Base-by-base conservation (phyloP, 805 yeast genomes). In the Deakozyma indianensis region DNA sequence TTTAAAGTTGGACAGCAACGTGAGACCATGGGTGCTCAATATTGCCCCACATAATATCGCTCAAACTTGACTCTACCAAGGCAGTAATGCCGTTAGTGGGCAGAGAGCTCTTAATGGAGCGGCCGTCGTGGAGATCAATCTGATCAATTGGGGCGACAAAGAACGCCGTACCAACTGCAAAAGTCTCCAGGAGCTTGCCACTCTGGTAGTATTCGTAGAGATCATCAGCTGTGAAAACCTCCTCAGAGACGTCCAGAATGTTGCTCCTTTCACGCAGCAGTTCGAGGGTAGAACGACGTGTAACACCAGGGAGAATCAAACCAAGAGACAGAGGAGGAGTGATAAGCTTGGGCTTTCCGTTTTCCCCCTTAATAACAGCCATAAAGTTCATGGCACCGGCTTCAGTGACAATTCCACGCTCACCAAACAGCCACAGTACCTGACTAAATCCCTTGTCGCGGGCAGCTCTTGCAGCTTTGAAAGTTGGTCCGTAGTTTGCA, bases 341-440 rank as follows among this genome's bases (percentile, higher is more conserved):
- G 25, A 62, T 70, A 51, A 71, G 60, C 54, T 73, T 75, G 48
- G 67, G 68, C 51, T 63, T 64, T 38, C 74, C 74, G 7, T 35
- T 42, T 16, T 50, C 52, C 14, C 60, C 62, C 48, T 63, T 60
- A 56, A 68, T 56, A 14, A 64, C 74, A 47, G 70, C 70, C 58
- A 73, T 71, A 28, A 64, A 75, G 55, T 73, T 73, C 69, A 72
- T 71, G 42, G 74, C 70, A 44, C 78, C 78, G 43, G 71, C 77
- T 59, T 73, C 78, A 45, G 78, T 73, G 47, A 73, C 66, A 55
- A 63, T 63, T 9, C 74, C 72, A 53, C 70, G 69, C 41, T 70
- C 71, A 38, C 75, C 77, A 48, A 70, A 68, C 46, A 73, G 63
- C 77, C 77, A 73, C 59, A 73, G 64, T 58, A 71, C 71, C 55